A percentile compares a stretch with the other conserved stretches of the same genome.
Conservation (phyloP, 768 basidiomycete species). For the Cubamyces sp. region DNA sequence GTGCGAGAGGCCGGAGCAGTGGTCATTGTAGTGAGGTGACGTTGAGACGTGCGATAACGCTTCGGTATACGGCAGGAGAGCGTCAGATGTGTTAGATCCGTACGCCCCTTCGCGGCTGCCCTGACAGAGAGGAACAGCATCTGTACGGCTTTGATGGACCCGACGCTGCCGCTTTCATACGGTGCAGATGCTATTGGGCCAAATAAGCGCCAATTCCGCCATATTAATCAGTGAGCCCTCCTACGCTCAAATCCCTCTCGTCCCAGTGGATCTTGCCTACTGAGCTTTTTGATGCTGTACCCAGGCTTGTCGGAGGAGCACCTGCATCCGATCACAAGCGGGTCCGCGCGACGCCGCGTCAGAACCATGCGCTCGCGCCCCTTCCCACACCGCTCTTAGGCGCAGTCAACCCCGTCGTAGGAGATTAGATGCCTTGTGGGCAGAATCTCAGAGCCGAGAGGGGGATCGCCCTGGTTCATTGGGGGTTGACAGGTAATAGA, state of each 20-base stretch:
- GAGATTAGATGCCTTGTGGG: not conserved
- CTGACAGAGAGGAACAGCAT: not conserved
- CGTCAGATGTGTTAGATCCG: not conserved
- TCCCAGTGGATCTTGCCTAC: constrained; percentile 1
- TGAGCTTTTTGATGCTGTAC: not conserved
- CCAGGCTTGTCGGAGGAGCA: constrained; percentile 4
- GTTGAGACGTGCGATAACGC: too few relatives aligned
- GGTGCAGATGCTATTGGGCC: constrained; percentile 13
- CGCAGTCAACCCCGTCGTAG: constrained; percentile 5
- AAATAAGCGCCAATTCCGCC: constrained; percentile 2
- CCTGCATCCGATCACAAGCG: constrained; percentile 13
- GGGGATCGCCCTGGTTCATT: constrained; percentile 2
- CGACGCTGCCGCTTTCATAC: constrained; percentile 15
- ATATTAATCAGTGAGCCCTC: constrained; percentile 13
- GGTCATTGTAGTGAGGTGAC: too few relatives aligned
- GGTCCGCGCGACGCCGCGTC: constrained; percentile 1
- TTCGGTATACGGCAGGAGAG: too few relatives aligned
- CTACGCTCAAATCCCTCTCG: not conserved
- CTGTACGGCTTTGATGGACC: not conserved
- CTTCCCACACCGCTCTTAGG: constrained; percentile 16
- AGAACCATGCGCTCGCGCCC: not conserved
- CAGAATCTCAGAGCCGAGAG: not conserved
- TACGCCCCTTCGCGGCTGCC: not conserved
- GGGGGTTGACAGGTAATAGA: not conserved
- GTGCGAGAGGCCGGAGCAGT: too few relatives aligned